These are phyloP conservation scores for Boletellus sp. DNA, from an alignment of 1,284 basidiomycete genomes.

Conservation along the genomic window DNA sequence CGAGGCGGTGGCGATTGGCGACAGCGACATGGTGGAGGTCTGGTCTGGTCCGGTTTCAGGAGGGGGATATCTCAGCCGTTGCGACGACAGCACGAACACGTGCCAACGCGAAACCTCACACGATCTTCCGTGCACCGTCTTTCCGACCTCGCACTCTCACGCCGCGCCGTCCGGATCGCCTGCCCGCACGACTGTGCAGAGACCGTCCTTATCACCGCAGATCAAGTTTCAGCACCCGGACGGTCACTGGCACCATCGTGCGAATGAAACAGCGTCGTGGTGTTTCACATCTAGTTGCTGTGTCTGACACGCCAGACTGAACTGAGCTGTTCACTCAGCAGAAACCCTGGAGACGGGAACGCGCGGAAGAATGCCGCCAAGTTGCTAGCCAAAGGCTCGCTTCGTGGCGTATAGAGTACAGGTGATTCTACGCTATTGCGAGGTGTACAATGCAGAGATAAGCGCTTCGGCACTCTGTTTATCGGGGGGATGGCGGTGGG, in stretches of 20 bases:
- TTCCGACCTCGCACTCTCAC: neutral
- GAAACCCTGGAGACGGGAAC: no score
- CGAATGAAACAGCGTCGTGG: no score
- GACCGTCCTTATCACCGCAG: constrained; percentile 9
- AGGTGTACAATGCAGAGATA: neutral
- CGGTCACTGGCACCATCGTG: no score
- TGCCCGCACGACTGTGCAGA: neutral
- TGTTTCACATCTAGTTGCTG: constrained; percentile 1
- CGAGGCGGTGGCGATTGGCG: constrained; percentile 31
- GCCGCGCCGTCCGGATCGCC: neutral
- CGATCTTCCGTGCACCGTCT: constrained; percentile 4
- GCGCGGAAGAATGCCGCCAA: no score
- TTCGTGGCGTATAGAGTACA: no score
- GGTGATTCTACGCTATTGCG: neutral
- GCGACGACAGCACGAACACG: constrained; percentile 14
- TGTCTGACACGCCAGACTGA: no score
- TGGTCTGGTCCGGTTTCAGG: constrained; percentile 2
- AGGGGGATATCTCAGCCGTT: constrained; percentile 5
- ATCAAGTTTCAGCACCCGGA: no score
- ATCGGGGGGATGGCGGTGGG: constrained; percentile 25
- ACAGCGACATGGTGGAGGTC: constrained; percentile 35
- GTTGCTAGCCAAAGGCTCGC: no score
- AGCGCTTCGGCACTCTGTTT: neutral
- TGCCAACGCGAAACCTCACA: constrained; percentile 22
- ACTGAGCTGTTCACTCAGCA: no score